Base-by-base conservation (phyloP, 192 early-diverging fungal genomes). In the Linnemannia schmuckeri region DNA sequence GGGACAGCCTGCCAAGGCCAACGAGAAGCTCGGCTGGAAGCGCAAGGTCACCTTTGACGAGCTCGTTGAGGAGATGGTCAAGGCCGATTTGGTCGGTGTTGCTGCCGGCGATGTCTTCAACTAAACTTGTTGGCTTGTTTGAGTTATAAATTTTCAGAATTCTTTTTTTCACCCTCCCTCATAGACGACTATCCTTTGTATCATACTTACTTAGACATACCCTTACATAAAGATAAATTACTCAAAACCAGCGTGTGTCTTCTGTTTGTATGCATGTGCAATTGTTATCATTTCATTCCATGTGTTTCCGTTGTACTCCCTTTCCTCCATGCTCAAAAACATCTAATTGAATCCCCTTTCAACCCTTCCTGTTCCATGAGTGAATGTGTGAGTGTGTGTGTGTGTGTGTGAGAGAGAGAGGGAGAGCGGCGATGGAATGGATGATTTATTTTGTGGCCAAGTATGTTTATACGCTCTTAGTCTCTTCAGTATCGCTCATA, bases 1-100 rank as follows among this genome's bases (percentile, higher is more conserved):
- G 63, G 95, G 95, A 49, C 91, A 95, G 83, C 94, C 95, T 63
- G 81, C 92, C n/a, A 96, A 96, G 89, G 94, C 95, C 24, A 91
- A 93, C 74, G 91, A 89, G 75, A 87, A 89, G 44, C 89, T 96
- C 61, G 91, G 91, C 38, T 96, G 95, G 95, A 91, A 92, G 86
- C 89, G 92, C 44, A 94, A 95, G 82, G 94, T 96, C 71, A 85
- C 91, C n/a, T 96, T 94, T 84, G 94, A 96, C 80, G 94, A 89
- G 70, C 80, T 94, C 68, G 92, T 94, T 24, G 90, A 89, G 74
- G 93, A 94, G 88, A 94, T 94, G 93, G 93, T 94, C 46, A 87
- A 92, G 68, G 90, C 92, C 74, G 93, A 94, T 85, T 88, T 94
- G 72, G 83, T 90, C 81, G 89, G 89, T 81, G 83, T 84, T 63